A percentile compares a stretch with the other conserved stretches of the same genome.
Conservation (phyloP, 768 basidiomycete species). For the Rhizopogon vinicolor region DNA sequence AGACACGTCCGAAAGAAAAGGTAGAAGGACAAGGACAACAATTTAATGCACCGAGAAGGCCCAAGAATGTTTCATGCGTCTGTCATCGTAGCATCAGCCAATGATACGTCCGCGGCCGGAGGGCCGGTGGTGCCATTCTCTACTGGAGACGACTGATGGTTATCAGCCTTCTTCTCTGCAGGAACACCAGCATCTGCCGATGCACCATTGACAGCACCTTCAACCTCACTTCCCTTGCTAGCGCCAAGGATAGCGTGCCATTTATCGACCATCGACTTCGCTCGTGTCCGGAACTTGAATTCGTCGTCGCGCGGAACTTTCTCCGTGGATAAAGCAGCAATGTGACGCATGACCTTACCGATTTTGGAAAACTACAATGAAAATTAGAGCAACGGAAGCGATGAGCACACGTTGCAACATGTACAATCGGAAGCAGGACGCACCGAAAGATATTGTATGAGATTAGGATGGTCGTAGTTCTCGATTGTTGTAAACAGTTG, state of each 20-base stretch:
- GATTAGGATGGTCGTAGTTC: conserved; percentile 65
- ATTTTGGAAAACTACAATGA: conserved; percentile 40
- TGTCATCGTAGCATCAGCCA: conserved; percentile 38
- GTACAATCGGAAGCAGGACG: conserved; percentile 17
- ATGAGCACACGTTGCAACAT: conserved; percentile 6
- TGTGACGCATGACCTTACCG: conserved; percentile 60
- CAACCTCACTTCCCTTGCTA: conserved; percentile 27
- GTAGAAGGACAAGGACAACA: conserved; percentile 6
- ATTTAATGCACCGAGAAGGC: background rate
- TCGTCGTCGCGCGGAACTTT: conserved; percentile 48
- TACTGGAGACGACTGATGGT: conserved; percentile 11
- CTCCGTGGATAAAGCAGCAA: conserved; percentile 37
- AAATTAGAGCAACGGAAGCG: conserved; percentile 2
- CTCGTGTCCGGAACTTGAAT: conserved; percentile 48
- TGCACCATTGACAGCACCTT: conserved; percentile 21
- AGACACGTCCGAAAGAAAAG: conserved; percentile 1
- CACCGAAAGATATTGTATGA: conserved; percentile 65
- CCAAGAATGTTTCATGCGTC: conserved; percentile 25
- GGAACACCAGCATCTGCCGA: conserved; percentile 14
- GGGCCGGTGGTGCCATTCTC: conserved; percentile 21
- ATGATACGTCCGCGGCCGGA: conserved; percentile 24
- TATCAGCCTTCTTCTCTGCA: conserved; percentile 15
- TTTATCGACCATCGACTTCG: conserved; percentile 41
- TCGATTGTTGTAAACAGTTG: conserved; percentile 74
- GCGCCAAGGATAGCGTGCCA: conserved; percentile 37